Evolutionary conservation across 345 rosid species (phyloP).

Genomic region (Hypericum androsaemum): DNA sequence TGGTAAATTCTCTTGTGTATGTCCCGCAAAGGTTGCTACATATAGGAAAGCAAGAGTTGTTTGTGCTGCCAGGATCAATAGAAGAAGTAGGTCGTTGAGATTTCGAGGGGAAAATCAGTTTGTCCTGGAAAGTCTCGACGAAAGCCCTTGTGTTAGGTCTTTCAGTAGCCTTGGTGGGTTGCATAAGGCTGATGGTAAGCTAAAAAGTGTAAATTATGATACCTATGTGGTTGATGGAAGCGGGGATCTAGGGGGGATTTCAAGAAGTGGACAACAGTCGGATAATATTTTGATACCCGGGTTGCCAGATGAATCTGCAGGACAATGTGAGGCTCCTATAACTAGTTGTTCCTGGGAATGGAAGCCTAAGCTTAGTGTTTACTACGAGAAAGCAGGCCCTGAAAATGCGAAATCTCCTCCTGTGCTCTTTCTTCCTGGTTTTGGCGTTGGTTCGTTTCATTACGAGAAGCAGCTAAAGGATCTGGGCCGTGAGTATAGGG

Average conservation of each 20-base stretch:
- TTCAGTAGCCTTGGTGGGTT: conserved; percentile 10
- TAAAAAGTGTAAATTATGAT: conserved; percentile 31
- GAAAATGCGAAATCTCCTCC: conserved; percentile 59
- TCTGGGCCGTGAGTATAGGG: conserved; percentile 80
- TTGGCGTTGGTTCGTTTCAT: conserved; percentile 94
- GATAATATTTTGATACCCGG: conserved; percentile 62
- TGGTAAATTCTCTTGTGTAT: conserved; percentile 17
- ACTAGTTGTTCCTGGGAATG: conserved; percentile 62
- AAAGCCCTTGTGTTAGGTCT: conserved; percentile 15
- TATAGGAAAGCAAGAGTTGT: conserved; percentile 15
- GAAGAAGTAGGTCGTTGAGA: conserved; percentile 22
- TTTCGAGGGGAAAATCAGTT: conserved; percentile 9
- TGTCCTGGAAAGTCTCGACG: conserved; percentile 6
- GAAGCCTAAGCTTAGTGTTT: conserved; percentile 70
- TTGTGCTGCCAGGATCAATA: conserved; percentile 9
- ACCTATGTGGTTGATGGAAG: conserved; percentile 51
- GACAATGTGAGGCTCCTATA: conserved; percentile 41
- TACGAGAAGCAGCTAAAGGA: conserved; percentile 84
- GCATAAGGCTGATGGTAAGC: conserved; percentile 21
- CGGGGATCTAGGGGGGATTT: conserved; percentile 26
- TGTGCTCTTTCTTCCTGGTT: conserved; percentile 84
- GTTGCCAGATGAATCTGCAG: conserved; percentile 50
- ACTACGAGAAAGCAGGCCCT: conserved; percentile 65
- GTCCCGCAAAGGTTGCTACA: conserved; percentile 18
- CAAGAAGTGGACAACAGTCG: conserved; percentile 25